Evolutionary conservation across 2,329 filamentous ascomycete species (phyloP).

Genomic region (Cladophialophora yegresii): DNA sequence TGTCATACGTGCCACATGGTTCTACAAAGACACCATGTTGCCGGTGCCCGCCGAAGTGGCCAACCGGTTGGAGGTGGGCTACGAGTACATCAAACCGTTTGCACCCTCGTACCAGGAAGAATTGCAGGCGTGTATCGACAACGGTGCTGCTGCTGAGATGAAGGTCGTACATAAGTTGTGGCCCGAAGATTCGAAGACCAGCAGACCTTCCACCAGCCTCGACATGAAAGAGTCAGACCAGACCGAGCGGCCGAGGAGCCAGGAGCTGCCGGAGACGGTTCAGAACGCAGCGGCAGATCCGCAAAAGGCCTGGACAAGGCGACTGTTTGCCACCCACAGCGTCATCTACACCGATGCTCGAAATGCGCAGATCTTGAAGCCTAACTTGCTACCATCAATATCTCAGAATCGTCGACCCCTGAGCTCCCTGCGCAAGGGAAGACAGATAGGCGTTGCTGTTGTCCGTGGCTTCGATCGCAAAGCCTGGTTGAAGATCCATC

Average conservation of each 20-base stretch:
- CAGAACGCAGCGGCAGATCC: conserved; percentile 34
- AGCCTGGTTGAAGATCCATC: conserved; percentile 73
- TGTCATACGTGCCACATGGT: conserved; percentile 89
- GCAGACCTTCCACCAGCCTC: conserved; percentile 43
- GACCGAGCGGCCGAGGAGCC: conserved; percentile 26
- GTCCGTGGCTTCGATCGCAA: conserved; percentile 81
- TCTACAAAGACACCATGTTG: conserved; percentile 92
- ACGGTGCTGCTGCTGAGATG: conserved; percentile 85
- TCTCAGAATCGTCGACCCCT: conserved; percentile 82
- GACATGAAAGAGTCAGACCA: conserved; percentile 41
- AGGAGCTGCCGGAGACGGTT: conserved; percentile 19
- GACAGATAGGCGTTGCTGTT: conserved; percentile 81
- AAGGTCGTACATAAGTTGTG: conserved; percentile 84
- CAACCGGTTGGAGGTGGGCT: conserved; percentile 91
- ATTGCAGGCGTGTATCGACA: conserved; percentile 82
- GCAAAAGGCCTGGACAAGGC: conserved; percentile 32
- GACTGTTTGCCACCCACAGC: conserved; percentile 70
- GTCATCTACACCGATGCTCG: conserved; percentile 80
- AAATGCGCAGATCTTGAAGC: conserved; percentile 82
- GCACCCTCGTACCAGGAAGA: conserved; percentile 92
- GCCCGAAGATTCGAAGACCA: conserved; percentile 55
- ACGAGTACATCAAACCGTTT: conserved; percentile 81
- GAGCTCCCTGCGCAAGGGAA: conserved; percentile 78
- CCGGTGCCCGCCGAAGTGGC: conserved; percentile 82
- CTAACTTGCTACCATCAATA: conserved; percentile 77